These are phyloP conservation scores for Biancaea sappan DNA, from an alignment of 306 rosid species.

Conservation along the genomic window DNA sequence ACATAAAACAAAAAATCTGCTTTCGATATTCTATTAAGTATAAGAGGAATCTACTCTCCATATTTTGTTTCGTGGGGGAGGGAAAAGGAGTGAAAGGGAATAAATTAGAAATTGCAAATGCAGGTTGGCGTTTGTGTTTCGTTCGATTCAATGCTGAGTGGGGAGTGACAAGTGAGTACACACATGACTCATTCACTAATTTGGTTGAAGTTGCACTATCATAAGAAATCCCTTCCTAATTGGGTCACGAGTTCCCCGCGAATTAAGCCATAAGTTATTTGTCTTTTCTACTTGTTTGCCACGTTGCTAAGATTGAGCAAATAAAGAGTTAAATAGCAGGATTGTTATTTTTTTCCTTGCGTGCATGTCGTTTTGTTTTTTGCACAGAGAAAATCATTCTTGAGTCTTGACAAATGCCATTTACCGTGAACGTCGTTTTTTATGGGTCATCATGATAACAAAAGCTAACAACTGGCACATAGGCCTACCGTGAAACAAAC, in stretches of 20 bases:
- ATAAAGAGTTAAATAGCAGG: neutral
- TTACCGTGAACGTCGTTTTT: too few relatives aligned
- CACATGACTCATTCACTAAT: neutral
- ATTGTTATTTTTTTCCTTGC: too few relatives aligned
- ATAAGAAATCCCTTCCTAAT: neutral
- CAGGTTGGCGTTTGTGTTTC: neutral
- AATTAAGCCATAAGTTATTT: neutral
- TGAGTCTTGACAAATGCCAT: too few relatives aligned
- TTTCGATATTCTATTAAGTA: too few relatives aligned
- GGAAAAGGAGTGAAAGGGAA: neutral
- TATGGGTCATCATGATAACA: too few relatives aligned
- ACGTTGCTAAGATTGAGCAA: neutral
- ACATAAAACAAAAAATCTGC: too few relatives aligned
- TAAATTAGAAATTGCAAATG: neutral
- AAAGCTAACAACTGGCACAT: too few relatives aligned
- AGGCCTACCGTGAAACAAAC: too few relatives aligned
- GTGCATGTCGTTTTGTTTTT: neutral
- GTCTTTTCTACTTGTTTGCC: neutral
- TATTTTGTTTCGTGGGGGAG: neutral
- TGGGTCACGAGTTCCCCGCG: neutral
- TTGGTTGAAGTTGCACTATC: slow-evolving; percentile 1
- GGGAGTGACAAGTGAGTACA: neutral
- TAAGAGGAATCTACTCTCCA: too few relatives aligned
- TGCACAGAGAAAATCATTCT: too few relatives aligned
- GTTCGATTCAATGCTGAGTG: neutral